Evolutionary conservation across 176 grass and related monocot genomes (phyloP), one percentile per base, ranked within the genome.

Genomic region (Thinopyrum elongatum): DNA sequence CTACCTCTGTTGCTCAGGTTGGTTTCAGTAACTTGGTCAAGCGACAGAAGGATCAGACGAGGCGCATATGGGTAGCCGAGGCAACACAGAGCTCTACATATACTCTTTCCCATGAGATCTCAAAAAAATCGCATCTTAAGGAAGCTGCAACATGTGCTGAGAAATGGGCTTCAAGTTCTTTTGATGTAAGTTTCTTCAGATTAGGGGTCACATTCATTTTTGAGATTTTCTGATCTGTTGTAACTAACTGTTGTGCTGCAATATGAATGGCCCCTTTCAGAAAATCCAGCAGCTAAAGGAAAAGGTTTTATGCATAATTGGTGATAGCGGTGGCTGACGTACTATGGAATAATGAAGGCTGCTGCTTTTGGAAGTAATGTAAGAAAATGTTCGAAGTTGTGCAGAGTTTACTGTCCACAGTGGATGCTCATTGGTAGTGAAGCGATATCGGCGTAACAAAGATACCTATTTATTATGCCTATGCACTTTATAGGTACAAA

Each of bases 21-120:
- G 96, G 96, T 63, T 98, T 98, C 70, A 83, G 87, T 87, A 98
- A 98, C 85, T 76, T 98, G 71, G 58, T 95, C 17, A 95, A 95
- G 86, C 81, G 86, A 82, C 83, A 89, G 28, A 95, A 91, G 88
- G 96, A 98, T 55, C 92, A 95, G 86, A 86, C 65, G 13, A 95
- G 88, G 86, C 82, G 80, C 83, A 80, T 98, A 72, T 98, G 93
- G 96, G 91, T 95, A 83, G 91, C 90, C 30, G 93, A 98, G 65
- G 92, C 93, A 80, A 98, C 84, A 33, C 88, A 92, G 81, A 88
- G 57, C 66, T 94, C 90, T 81, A 95, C 70, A 27, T 92, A 80
- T 79, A 77, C 71, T 90, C 62, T 90, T 73, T 95, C 64, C 51
- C 82, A 85, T 19, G 90, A 91, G 67, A 86, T 98, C 65, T 65